Evolutionary conservation across 1,284 basidiomycete genomes (phyloP).

Genomic region (Schizopora paradoxa): DNA sequence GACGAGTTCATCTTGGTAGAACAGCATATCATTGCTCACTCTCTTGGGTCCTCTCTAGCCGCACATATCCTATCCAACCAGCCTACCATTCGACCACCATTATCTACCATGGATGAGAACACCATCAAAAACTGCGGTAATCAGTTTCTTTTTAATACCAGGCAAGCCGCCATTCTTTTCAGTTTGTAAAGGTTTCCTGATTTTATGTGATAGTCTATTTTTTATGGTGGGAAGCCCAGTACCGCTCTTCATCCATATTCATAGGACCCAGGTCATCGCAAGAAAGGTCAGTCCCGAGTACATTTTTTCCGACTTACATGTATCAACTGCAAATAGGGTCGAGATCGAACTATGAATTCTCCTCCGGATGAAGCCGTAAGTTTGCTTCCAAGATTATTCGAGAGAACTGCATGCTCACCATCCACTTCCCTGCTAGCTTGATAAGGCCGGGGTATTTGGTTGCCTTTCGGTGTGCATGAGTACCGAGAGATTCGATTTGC

Average conservation of each 20-base stretch:
- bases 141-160: conserved; percentile 36
- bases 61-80: conserved; percentile 47
- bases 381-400: not conserved
- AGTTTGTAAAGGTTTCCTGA: not conserved
- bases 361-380: conserved; percentile 39
- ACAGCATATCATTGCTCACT: conserved; percentile 33
- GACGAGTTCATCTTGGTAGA: not conserved
- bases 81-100: conserved; percentile 38
- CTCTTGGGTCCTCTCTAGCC: conserved; percentile 45
- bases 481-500: too few relatives aligned
- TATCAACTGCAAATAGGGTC: conserved; percentile 25
- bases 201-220: conserved; percentile 31
- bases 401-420: too few relatives aligned
- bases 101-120: conserved; percentile 31
- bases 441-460: conserved; percentile 41
- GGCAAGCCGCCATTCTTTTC: conserved; percentile 11
- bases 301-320: not conserved
- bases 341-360: conserved; percentile 39
- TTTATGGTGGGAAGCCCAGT: conserved; percentile 47
- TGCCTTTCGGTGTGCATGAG: conserved; percentile 36
- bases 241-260: conserved; percentile 45
- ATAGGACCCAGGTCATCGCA: conserved; percentile 46
- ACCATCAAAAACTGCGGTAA: conserved; percentile 22
- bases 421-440: too few relatives aligned
- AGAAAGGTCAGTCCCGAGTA: conserved; percentile 28